Conservation (phyloP, 805 yeast species). For the Wickerhamiella galacta region DNA sequence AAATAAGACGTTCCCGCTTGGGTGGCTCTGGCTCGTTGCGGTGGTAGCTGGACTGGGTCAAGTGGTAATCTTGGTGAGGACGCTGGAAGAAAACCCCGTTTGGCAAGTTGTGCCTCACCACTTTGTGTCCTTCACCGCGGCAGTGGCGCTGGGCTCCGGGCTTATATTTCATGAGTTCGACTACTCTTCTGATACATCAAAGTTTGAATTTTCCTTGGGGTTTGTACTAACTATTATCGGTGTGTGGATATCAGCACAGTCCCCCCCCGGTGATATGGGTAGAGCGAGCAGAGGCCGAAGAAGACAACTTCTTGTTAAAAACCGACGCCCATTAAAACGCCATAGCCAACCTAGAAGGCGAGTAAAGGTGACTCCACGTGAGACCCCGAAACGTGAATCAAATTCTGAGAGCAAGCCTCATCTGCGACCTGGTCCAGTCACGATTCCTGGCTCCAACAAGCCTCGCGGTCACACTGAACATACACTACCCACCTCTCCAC, state of each 20-base stretch:
- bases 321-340: too few species aligned
- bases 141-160: constrained; percentile 29
- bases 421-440: too few species aligned
- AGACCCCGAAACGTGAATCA: too few species aligned
- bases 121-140: constrained; percentile 31
- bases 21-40: constrained; percentile 20
- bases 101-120: constrained; percentile 35
- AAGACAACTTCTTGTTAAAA: too few species aligned
- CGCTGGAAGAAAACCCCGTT: constrained; percentile 27
- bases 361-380: too few species aligned
- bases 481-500: too few species aligned
- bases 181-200: constrained; percentile 14
- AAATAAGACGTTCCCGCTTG: constrained; percentile 17
- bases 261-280: too few species aligned
- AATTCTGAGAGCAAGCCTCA: too few species aligned
- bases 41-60: constrained; percentile 28
- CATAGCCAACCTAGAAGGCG: too few species aligned
- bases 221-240: constrained; percentile 27
- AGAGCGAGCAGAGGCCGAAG: too few species aligned
- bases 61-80: constrained; percentile 25
- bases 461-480: too few species aligned
- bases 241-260: constrained; percentile 21
- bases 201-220: constrained; percentile 21
- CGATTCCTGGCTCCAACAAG: too few species aligned
- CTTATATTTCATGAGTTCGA: constrained; percentile 28